phyloP scores from a whole-genome alignment of 1,284 basidiomycete species.

The Bondarzewia mesenterica region DNA sequence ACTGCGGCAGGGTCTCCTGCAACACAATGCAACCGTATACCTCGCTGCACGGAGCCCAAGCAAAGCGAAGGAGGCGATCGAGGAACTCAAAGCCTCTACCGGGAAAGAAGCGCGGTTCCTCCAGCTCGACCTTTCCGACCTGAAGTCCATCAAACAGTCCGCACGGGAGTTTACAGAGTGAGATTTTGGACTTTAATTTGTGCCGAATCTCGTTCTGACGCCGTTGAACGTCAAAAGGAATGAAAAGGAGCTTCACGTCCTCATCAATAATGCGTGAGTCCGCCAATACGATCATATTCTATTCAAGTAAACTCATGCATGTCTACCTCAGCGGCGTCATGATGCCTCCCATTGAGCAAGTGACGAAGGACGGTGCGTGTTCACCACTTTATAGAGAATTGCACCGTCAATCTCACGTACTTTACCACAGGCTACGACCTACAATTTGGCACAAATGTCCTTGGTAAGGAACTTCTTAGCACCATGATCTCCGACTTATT shows the following conservation, averaged over 20 bases:
- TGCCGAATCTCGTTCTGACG: background rate
- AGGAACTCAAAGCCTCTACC: background rate
- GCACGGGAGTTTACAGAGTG: conserved; percentile 29
- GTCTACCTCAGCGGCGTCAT: conserved; percentile 42
- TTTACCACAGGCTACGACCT: conserved; percentile 39
- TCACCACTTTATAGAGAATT: too few relatives aligned
- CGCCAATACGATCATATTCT: background rate
- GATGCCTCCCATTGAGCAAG: conserved; percentile 32
- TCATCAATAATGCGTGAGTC: conserved; percentile 31
- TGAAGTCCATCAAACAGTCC: background rate
- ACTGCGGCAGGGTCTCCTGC: conserved; percentile 1
- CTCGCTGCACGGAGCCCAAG: background rate
- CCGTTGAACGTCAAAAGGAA: conserved; percentile 16
- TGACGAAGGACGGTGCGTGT: conserved; percentile 49
- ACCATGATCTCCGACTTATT: background rate
- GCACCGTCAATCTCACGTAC: too few relatives aligned
- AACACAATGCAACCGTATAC: conserved; percentile 4
- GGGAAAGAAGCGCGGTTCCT: background rate
- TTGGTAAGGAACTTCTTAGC: conserved; percentile 12
- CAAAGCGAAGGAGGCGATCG: background rate
- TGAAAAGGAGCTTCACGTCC: conserved; percentile 26
- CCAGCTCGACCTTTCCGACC: background rate
- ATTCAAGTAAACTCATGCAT: background rate
- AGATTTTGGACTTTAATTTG: conserved; percentile 5
- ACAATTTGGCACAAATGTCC: conserved; percentile 36